Evolutionary conservation across 2,329 filamentous ascomycete species (phyloP).

Genomic region (Venturia carpophila): DNA sequence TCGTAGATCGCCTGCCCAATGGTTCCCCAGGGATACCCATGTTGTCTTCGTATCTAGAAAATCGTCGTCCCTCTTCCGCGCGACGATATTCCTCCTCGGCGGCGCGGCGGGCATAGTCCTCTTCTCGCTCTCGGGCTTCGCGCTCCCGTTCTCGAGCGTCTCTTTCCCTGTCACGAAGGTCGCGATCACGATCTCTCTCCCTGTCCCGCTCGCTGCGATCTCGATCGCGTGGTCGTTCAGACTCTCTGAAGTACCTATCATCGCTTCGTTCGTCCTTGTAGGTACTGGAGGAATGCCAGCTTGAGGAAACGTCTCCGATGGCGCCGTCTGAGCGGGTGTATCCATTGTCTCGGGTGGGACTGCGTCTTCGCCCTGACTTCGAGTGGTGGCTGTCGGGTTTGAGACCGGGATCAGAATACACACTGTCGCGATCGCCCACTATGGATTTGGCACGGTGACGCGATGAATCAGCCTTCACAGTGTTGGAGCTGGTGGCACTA

Average conservation of each 20-base stretch:
- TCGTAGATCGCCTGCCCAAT: slow-evolving; percentile 1
- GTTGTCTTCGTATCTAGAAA: slow-evolving; percentile 10
- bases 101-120: slow-evolving; percentile 6
- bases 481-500: slow-evolving; percentile 17
- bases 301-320: background rate
- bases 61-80: slow-evolving; percentile 8
- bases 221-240: slow-evolving; percentile 8
- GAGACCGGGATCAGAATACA: slow-evolving; percentile 9
- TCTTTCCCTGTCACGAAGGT: slow-evolving; percentile 13
- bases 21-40: slow-evolving; percentile 5
- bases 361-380: slow-evolving; percentile 11
- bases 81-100: slow-evolving; percentile 12
- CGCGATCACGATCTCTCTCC: slow-evolving; percentile 18
- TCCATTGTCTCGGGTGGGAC: slow-evolving; percentile 10
- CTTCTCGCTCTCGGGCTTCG: slow-evolving; percentile 16
- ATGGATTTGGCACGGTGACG: slow-evolving; percentile 11
- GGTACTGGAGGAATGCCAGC: slow-evolving; percentile 16
- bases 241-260: slow-evolving; percentile 6
- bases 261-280: slow-evolving; percentile 17
- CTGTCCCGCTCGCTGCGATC: slow-evolving; percentile 15
- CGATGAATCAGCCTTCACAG: slow-evolving; percentile 8
- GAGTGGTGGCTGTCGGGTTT: slow-evolving; percentile 6
- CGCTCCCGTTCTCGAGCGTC: slow-evolving; percentile 13
- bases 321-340: slow-evolving; percentile 3
- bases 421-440: slow-evolving; percentile 1